Evolutionary conservation across 352 stramenopile species (phyloP).

Genomic region (Phytophthora agathidicida): DNA sequence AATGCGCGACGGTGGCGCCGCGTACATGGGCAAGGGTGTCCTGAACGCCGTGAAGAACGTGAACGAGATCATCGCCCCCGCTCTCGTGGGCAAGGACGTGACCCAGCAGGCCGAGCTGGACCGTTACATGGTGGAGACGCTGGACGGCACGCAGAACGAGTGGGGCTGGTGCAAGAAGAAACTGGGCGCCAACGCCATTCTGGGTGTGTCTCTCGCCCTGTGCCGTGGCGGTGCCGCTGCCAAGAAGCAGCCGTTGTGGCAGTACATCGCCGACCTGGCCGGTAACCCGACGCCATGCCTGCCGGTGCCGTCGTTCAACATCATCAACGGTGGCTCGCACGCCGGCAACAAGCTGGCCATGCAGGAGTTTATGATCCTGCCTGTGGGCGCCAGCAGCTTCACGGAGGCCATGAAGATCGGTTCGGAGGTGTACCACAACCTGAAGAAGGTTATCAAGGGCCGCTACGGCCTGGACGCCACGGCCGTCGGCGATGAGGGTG

Average conservation of each 20-base stretch:
- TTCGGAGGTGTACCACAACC: conserved; percentile 98
- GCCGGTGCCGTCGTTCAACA: conserved; percentile 99
- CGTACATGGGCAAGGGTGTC: conserved; percentile 99
- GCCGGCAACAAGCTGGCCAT: conserved; percentile 99
- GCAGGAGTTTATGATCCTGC: conserved; percentile 99
- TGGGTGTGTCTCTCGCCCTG: conserved; percentile 97
- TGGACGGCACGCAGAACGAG: conserved; percentile 98
- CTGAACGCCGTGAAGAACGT: conserved; percentile 98
- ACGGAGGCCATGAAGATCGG: conserved; percentile 98
- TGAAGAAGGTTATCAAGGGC: conserved; percentile 99
- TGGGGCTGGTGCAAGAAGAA: conserved; percentile 96
- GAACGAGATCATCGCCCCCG: conserved; percentile 96
- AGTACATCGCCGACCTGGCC: conserved; percentile 98
- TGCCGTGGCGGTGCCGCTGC: conserved; percentile 96
- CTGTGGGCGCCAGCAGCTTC: conserved; percentile 90
- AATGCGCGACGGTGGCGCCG: conserved; percentile 96
- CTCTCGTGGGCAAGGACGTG: conserved; percentile 96
- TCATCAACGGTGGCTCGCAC: conserved; percentile 99
- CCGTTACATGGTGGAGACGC: conserved; percentile 95
- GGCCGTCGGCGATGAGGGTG: conserved; percentile 99
- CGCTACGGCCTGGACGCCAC: conserved; percentile 98
- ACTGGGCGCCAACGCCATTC: conserved; percentile 98
- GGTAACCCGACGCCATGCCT: conserved; percentile 95
- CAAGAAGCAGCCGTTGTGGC: conserved; percentile 96
- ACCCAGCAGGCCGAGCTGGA: conserved; percentile 95